Conservation (phyloP, 139 green algal species). For the Chlorella sp. region DNA sequence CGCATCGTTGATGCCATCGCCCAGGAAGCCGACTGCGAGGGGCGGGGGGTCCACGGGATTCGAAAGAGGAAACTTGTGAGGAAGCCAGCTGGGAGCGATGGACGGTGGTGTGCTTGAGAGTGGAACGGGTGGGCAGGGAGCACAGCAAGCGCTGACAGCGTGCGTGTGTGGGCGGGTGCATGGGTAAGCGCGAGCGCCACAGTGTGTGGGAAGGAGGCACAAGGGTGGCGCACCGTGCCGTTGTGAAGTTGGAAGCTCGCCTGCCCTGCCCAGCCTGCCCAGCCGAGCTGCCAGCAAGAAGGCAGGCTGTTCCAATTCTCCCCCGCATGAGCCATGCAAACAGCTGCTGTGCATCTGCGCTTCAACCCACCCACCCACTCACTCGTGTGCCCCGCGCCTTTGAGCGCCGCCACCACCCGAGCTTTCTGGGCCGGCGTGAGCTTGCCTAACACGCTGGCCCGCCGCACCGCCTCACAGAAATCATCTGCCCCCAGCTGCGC, state of each 20-base stretch:
- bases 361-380: background rate
- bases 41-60: background rate
- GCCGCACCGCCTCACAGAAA: background rate
- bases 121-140: too few relatives aligned
- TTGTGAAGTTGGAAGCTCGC: too few relatives aligned
- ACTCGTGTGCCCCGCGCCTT: conserved; percentile 2
- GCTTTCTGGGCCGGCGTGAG: conserved; percentile 46
- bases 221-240: too few relatives aligned
- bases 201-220: too few relatives aligned
- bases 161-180: background rate
- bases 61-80: background rate
- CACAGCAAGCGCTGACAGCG: too few relatives aligned
- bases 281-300: too few relatives aligned
- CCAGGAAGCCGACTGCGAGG: conserved; percentile 47
- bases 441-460: conserved; percentile 7
- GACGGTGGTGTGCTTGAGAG: background rate
- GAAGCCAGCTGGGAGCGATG: background rate
- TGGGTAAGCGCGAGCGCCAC: too few relatives aligned
- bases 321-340: too few relatives aligned
- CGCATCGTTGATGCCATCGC: conserved; percentile 78
- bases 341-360: background rate
- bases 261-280: background rate
- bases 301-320: too few relatives aligned
- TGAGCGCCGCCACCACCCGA: conserved; percentile 29
- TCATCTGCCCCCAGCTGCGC: background rate